These are phyloP conservation scores for Boeremia exigua DNA, from an alignment of 2,329 filamentous ascomycete genomes.

Conservation along the genomic window DNA sequence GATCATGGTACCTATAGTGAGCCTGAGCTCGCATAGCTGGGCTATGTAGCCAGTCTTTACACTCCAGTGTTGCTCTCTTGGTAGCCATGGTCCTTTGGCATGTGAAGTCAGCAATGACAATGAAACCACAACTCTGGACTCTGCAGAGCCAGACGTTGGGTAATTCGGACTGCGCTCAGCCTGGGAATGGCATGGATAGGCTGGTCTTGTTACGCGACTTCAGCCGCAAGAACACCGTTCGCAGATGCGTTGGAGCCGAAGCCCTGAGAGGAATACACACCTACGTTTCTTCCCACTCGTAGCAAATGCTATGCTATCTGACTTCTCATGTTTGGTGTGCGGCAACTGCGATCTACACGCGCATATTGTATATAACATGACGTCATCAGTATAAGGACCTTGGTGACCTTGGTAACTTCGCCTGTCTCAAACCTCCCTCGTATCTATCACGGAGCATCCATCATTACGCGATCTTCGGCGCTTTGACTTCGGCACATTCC, in stretches of 20 bases:
- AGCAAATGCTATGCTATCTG: neutral
- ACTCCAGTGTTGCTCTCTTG: neutral
- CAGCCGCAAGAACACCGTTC: neutral
- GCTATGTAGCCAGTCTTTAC: neutral
- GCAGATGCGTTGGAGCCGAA: neutral
- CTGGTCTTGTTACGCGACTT: neutral
- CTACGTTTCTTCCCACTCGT: neutral
- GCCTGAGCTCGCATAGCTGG: neutral
- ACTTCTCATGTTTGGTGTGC: neutral
- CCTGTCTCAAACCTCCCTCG: neutral
- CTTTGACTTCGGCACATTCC: conserved; percentile 11
- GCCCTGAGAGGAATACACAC: neutral
- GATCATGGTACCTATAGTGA: neutral
- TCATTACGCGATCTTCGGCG: neutral
- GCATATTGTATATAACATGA: neutral
- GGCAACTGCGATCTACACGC: neutral
- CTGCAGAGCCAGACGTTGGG: neutral
- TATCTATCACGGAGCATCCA: neutral
- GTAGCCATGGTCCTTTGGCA: neutral
- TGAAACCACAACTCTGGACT: neutral
- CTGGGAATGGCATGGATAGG: neutral
- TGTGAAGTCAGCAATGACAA: neutral
- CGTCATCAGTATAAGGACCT: conserved; percentile 11
- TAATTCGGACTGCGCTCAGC: neutral
- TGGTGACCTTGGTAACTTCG: no score